phyloP scores from a whole-genome alignment of 139 green algal species.

The Chlorella sp. region DNA sequence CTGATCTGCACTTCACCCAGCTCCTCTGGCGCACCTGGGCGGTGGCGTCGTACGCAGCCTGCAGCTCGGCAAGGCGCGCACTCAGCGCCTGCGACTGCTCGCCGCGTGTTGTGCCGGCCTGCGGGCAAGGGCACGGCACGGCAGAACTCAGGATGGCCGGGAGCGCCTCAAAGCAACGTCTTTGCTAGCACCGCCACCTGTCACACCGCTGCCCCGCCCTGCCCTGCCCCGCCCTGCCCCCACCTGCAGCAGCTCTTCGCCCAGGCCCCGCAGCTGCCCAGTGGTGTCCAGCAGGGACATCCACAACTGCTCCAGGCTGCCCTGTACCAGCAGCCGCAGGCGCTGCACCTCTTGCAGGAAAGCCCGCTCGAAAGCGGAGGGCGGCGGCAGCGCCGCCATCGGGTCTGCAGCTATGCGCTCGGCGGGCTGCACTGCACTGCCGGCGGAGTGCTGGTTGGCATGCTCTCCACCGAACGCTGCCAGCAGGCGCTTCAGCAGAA shows the following conservation, averaged over 20 bases:
- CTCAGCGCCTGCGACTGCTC: background rate
- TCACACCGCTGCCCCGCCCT: too few relatives aligned
- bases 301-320: slow-evolving; percentile 50
- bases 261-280: background rate
- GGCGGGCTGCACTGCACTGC: background rate
- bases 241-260: slow-evolving; percentile 12
- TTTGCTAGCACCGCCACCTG: too few relatives aligned
- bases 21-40: background rate
- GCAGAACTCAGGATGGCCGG: too few relatives aligned
- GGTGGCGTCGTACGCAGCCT: background rate
- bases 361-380: background rate
- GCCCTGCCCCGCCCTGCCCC: background rate
- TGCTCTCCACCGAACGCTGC: background rate
- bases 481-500: background rate
- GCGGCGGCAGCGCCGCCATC: too few relatives aligned
- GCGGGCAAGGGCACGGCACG: background rate
- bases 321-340: slow-evolving; percentile 30
- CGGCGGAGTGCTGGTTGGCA: too few relatives aligned
- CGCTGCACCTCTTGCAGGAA: slow-evolving; percentile 39
- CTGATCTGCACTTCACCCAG: too few relatives aligned
- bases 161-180: too few relatives aligned
- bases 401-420: background rate
- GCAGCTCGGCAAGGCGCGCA: background rate
- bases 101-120: background rate
- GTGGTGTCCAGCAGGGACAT: slow-evolving; percentile 36